Evolutionary conservation across 2,329 filamentous ascomycete genomes (phyloP), one percentile per base, ranked within the genome.

Genomic region (Fusarium phyllophilum): DNA sequence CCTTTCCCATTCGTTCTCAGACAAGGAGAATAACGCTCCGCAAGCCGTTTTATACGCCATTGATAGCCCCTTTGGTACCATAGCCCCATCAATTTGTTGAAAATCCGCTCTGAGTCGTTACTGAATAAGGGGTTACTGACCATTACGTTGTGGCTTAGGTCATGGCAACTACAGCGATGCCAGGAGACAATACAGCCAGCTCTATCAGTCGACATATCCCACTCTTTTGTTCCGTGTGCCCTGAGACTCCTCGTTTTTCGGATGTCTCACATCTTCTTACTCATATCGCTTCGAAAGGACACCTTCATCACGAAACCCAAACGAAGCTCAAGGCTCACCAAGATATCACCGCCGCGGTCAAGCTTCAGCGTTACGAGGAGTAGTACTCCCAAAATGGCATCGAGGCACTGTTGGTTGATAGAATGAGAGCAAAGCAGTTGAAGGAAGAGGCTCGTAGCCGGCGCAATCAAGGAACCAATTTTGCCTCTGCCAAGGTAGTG

Each of bases 221-320:
- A 64, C 89, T 98, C 55, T 84, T 90, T 76, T 98, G 96, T 89
- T 91, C 88, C 78, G 92, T 97, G 75, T 98, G 96, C 81, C 92
- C 93, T 41, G 94, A 92, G 75, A 89, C 88, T 69, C 94, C 94
- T 44, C 89, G 84, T 36, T 98, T 98, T 84, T 97, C 94, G 63
- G 96, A 98, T 82, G 87, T 95, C 49, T 97, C 95, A 39, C 96
- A 98, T 82, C 86, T 98, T 42, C 89, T 98, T 79, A 98, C 96
- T 18, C 96, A 98, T 80, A 90, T 98, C 71, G 91, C 93, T 68
- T 98, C 95, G 73, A 98, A 98, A 81, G 93, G 93, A n/a, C 96
- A 98, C 81, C 86, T 98, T 39, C 91, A 94, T 68, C 89, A 94
- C 80, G 91, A 94, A 78, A 97, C 95, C 84, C 94, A 94, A 78